Evolutionary conservation across 2,329 filamentous ascomycete genomes (phyloP).

Genomic region (Coniochaeta ligniaria): DNA sequence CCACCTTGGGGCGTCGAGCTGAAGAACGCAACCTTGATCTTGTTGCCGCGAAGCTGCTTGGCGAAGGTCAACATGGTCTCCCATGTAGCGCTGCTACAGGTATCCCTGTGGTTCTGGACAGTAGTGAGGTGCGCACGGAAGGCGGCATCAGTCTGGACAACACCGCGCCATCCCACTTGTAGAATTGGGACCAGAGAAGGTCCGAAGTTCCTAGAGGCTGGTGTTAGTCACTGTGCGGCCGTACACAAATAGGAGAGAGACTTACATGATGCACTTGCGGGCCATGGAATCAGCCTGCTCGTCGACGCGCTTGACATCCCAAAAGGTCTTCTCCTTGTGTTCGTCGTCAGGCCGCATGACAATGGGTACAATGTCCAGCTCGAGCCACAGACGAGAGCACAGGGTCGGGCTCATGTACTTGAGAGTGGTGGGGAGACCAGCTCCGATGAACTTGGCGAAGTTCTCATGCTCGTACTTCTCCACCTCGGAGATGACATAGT

Average conservation of each 20-base stretch:
- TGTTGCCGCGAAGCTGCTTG: slow-evolving; percentile 52
- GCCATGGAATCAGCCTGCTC: slow-evolving; percentile 79
- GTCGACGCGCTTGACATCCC: slow-evolving; percentile 56
- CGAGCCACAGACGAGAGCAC: slow-evolving; percentile 65
- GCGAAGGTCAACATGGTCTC: slow-evolving; percentile 56
- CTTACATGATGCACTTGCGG: slow-evolving; percentile 68
- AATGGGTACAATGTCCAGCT: slow-evolving; percentile 69
- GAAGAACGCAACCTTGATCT: slow-evolving; percentile 66
- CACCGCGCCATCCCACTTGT: slow-evolving; percentile 58
- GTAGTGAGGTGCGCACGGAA: slow-evolving; percentile 54
- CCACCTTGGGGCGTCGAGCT: slow-evolving; percentile 77
- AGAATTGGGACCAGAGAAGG: slow-evolving; percentile 64
- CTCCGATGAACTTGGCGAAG: slow-evolving; percentile 67
- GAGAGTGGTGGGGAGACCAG: slow-evolving; percentile 58
- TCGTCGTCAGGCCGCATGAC: slow-evolving; percentile 47
- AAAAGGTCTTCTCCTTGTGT: slow-evolving; percentile 33
- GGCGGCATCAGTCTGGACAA: slow-evolving; percentile 63
- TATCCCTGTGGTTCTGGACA: slow-evolving; percentile 51
- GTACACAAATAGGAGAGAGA: slow-evolving; percentile 5
- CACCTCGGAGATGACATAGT: slow-evolving; percentile 52
- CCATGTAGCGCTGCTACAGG: slow-evolving; percentile 58
- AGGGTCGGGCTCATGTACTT: slow-evolving; percentile 55
- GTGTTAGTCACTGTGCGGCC: slow-evolving; percentile 6
- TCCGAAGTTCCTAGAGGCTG: slow-evolving; percentile 55
- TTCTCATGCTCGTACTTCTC: slow-evolving; percentile 56